Evolutionary conservation across 768 basidiomycete genomes (phyloP).

Genomic region (Naganishia randhawae): DNA sequence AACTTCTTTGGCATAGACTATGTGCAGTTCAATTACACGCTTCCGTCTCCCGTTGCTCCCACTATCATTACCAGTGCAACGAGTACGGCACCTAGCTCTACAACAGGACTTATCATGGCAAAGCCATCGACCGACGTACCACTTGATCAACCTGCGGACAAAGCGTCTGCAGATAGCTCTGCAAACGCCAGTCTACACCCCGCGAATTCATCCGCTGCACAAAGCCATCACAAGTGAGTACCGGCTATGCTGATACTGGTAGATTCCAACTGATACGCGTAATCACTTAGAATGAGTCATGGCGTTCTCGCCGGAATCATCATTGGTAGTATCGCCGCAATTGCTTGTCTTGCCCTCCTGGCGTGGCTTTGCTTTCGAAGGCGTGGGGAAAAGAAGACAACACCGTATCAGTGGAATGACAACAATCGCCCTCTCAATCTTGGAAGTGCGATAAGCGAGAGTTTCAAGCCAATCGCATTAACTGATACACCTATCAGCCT

Average conservation of each 20-base stretch:
- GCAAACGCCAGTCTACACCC: not conserved
- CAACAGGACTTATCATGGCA: not conserved
- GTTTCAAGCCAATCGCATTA: not conserved
- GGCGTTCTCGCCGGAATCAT: not conserved
- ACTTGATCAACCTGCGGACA: not conserved
- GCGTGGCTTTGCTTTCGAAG: constrained; percentile 5
- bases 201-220: not conserved
- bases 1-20: constrained; percentile 19
- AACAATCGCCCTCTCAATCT: not conserved
- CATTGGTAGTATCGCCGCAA: not conserved
- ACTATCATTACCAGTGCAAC: no score
- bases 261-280: not conserved
- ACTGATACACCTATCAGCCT: not conserved
- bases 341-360: not conserved
- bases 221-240: not conserved
- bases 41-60: not conserved
- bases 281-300: not conserved
- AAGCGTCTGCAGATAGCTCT: not conserved
- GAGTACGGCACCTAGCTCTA: not conserved
- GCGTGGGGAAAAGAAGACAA: not conserved
- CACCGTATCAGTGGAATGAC: not conserved
- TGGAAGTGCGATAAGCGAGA: not conserved
- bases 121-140: not conserved
- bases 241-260: not conserved
- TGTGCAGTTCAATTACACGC: constrained; percentile 18